These are phyloP conservation scores for Lecanosticta acicola DNA, from an alignment of 2,329 filamentous ascomycete species.

Conservation along the genomic window DNA sequence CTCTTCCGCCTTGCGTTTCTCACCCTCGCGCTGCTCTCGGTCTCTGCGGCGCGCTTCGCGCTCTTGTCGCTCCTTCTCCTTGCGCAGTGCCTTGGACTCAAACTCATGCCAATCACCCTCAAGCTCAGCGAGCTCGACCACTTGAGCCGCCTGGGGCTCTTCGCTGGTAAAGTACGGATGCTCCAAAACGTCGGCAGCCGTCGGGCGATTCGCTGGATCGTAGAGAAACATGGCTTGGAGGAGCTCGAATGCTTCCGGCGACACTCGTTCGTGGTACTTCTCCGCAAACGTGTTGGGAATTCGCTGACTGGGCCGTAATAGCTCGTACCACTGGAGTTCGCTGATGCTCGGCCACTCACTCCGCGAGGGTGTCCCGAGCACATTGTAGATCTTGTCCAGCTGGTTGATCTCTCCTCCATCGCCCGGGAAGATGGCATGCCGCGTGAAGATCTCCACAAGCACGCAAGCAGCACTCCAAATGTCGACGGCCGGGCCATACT, in stretches of 20 bases:
- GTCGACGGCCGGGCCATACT: slow-evolving; percentile 84
- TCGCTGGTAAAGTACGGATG: slow-evolving; percentile 86
- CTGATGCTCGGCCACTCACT: slow-evolving; percentile 81
- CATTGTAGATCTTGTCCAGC: slow-evolving; percentile 90
- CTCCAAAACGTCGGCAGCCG: slow-evolving; percentile 73
- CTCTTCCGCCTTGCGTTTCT: slow-evolving; percentile 32
- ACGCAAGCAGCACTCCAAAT: slow-evolving; percentile 98
- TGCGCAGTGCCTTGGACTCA: slow-evolving; percentile 88
- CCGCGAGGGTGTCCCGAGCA: slow-evolving; percentile 81
- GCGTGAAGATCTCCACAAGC: slow-evolving; percentile 91
- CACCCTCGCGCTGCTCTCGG: slow-evolving; percentile 46
- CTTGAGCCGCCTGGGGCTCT: slow-evolving; percentile 69
- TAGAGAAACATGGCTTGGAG: slow-evolving; percentile 81
- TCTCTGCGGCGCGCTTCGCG: slow-evolving; percentile 48
- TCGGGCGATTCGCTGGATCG: slow-evolving; percentile 77
- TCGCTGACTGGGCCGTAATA: slow-evolving; percentile 72
- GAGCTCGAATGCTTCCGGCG: slow-evolving; percentile 75
- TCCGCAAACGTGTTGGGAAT: slow-evolving; percentile 72
- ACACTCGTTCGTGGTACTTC: slow-evolving; percentile 71
- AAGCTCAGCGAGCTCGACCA: slow-evolving; percentile 73
- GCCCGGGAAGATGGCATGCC: slow-evolving; percentile 88
- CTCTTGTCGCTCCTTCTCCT: slow-evolving; percentile 72
- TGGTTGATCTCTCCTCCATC: slow-evolving; percentile 95
- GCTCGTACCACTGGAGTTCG: slow-evolving; percentile 97
- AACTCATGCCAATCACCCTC: slow-evolving; percentile 98